Base-by-base conservation (phyloP, 2,329 filamentous ascomycete genomes). In the Paecilomyces fulvus region DNA sequence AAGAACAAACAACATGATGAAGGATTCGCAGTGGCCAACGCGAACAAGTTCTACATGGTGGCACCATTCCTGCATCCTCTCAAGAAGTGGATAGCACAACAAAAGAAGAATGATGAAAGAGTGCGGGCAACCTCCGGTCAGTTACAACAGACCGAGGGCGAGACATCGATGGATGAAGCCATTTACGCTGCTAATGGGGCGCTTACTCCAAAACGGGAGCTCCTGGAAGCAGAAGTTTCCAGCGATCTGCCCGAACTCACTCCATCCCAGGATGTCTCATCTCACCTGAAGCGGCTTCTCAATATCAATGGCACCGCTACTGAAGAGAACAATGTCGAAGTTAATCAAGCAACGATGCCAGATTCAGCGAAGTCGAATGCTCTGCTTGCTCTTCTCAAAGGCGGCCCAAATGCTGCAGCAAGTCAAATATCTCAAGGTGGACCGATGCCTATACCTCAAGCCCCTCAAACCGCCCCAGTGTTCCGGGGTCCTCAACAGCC, bases 1-100 rank as follows among this genome's bases (percentile, higher is more conserved):
- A 89, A 88, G 70, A 84, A 80, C 63, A 91, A 87, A 67, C 80
- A 84, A n/a, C 80, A 83, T 50, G 80, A 86, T 53, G 79, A 81
- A 33, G 79, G 82, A 11, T 73, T 75, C 30, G 73, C 83, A 11
- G 75, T 76, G 12, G 73, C 79, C 2, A 89, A 87, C 63, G 85
- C 85, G 46, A 91, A 89, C 71, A 96, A 92, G 67, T 97, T 96
- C 70, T 99, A 96, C 74, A 96, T 97, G 90, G 94, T 99, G 17
- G 91, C 91, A 0, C 92, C 92, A 0, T 99, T 99, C 68, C 78
- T 97, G 55, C 85, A 85, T 1, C 88, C 85, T 5, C 74, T 99
- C 52, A 92, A 90, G 73, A 90, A 90, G 70, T 97, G 92, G 92
- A 90, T 97, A 51, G 78, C 84, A n/a, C 83, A 87, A 61, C 90